Conservation (phyloP, 2,329 filamentous ascomycete genomes). For the Hypoxylon sp. region DNA sequence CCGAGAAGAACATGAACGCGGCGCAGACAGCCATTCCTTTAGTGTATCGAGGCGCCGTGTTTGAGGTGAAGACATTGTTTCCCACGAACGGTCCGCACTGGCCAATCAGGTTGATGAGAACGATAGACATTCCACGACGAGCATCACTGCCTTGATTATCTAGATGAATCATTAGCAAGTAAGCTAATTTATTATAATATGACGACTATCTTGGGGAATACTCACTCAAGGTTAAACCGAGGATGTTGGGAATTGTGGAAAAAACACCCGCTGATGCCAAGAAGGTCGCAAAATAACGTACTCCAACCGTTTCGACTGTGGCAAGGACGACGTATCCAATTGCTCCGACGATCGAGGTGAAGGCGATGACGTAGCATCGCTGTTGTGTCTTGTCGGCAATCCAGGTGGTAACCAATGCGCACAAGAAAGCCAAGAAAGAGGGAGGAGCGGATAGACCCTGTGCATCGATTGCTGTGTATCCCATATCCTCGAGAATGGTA, state of each 20-base stretch:
- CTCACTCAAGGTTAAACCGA: constrained; percentile 45
- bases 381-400: constrained; percentile 47
- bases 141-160: constrained; percentile 48
- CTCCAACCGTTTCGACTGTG: constrained; percentile 50
- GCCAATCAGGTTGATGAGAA: constrained; percentile 47
- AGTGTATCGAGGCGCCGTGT: constrained; percentile 38
- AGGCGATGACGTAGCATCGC: constrained; percentile 43
- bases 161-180: constrained; percentile 23
- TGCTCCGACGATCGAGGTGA: constrained; percentile 41
- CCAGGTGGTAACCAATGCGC: constrained; percentile 45
- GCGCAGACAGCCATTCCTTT: constrained; percentile 47
- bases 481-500: constrained; percentile 82
- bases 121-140: constrained; percentile 45
- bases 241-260: constrained; percentile 46
- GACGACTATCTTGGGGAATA: constrained; percentile 7
- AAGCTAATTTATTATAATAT: not conserved
- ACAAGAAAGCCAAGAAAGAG: constrained; percentile 45
- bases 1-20: constrained; percentile 47
- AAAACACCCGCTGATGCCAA: constrained; percentile 58
- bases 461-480: constrained; percentile 60
- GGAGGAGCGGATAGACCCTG: constrained; percentile 47
- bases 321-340: constrained; percentile 48
- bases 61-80: constrained; percentile 43
- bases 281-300: constrained; percentile 62
- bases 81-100: constrained; percentile 48